Conservation (phyloP, 768 basidiomycete genomes). For the Tricholomella constricta region DNA sequence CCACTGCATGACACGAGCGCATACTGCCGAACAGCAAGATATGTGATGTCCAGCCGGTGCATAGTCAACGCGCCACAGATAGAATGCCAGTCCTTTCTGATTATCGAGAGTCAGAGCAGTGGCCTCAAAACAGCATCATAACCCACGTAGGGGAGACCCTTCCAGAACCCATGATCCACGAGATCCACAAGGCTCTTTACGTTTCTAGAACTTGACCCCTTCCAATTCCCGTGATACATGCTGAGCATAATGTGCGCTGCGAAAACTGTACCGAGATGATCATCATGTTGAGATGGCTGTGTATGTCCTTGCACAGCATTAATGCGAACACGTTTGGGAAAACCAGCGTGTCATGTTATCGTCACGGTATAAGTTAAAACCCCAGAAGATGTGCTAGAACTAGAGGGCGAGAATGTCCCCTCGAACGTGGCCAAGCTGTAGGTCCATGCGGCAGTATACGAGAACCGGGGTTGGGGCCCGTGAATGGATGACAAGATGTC, state of each 20-base stretch:
- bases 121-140: conserved; percentile 1
- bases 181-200: conserved; percentile 6
- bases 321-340: conserved; percentile 1
- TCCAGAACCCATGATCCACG: conserved; percentile 13
- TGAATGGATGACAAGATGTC: neutral
- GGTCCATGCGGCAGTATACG: neutral
- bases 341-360: conserved; percentile 4
- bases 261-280: conserved; percentile 5
- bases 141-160: conserved; percentile 2
- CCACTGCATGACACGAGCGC: no score
- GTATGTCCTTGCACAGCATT: conserved; percentile 4
- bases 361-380: neutral
- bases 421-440: conserved; percentile 1
- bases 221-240: conserved; percentile 8
- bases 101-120: neutral
- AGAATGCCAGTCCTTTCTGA: neutral
- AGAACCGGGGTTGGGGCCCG: neutral
- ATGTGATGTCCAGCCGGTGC: neutral
- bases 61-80: conserved; percentile 10
- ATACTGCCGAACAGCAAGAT: no score
- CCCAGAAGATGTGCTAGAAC: neutral
- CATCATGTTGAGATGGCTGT: conserved; percentile 6
- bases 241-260: neutral
- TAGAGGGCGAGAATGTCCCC: conserved; percentile 2
- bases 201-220: conserved; percentile 14